phyloP scores from a whole-genome alignment of 441 rosid species.

The California macrophylla region DNA sequence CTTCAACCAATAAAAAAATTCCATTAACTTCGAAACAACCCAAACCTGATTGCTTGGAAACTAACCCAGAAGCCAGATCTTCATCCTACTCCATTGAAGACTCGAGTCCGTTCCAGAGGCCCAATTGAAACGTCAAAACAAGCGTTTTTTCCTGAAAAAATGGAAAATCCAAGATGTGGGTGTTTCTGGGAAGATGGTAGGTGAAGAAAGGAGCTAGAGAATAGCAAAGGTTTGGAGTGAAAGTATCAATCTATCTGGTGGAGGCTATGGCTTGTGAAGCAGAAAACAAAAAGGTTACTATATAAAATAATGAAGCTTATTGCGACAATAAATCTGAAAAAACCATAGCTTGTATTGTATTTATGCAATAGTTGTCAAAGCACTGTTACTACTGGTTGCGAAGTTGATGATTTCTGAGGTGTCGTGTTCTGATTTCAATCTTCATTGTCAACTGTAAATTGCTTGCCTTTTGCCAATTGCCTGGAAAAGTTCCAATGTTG shows the following conservation, averaged over 20 bases:
- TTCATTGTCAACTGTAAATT: not conserved
- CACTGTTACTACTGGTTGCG: not conserved
- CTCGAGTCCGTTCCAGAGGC: slow-evolving; percentile 8
- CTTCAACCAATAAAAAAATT: not conserved
- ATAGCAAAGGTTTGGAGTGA: not conserved
- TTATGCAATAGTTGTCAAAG: not conserved
- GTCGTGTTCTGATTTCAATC: not conserved
- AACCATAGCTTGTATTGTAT: not conserved
- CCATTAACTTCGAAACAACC: not conserved
- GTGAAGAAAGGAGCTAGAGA: not conserved
- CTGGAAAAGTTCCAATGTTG: not conserved
- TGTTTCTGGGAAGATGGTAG: not conserved
- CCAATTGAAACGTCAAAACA: not conserved
- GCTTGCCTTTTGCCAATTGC: not conserved
- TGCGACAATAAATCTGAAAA: not conserved
- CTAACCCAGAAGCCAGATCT: slow-evolving; percentile 30
- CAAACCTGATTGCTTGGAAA: not conserved
- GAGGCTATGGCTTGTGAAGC: not conserved
- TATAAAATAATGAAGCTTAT: not conserved
- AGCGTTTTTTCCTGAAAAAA: not conserved
- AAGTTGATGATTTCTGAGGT: not conserved
- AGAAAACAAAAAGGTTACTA: not conserved
- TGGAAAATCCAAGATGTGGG: not conserved
- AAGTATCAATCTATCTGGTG: not conserved
- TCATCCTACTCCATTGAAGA: slow-evolving; percentile 21